These are phyloP conservation scores for Ordospora pajunii DNA, from an alignment of 371 early-diverging fungal species.

Conservation along the genomic window DNA sequence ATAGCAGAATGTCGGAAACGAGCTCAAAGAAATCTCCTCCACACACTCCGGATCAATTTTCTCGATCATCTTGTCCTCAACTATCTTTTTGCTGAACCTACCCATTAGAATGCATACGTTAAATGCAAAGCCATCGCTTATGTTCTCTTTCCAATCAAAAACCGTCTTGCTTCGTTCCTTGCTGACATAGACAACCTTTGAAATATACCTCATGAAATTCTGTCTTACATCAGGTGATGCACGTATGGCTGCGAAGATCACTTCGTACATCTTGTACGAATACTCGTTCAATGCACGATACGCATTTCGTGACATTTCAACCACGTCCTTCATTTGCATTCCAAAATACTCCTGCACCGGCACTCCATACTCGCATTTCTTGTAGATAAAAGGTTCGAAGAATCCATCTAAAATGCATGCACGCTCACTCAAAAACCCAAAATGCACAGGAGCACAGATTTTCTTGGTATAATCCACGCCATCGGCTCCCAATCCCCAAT, in stretches of 20 bases:
- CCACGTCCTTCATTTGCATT: neutral
- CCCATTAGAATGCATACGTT: constrained; percentile 38
- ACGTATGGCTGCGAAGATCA: neutral
- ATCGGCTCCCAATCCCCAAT: neutral
- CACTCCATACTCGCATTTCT: neutral
- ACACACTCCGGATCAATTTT: constrained; percentile 24
- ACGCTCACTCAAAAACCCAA: neutral
- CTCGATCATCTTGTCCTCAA: neutral
- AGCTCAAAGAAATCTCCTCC: neutral
- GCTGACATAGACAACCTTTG: constrained; percentile 11
- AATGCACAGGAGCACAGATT: neutral
- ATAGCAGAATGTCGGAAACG: constrained; percentile 20
- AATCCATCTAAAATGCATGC: constrained; percentile 40
- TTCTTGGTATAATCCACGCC: neutral
- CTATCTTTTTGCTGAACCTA: constrained; percentile 30
- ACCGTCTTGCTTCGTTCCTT: constrained; percentile 40
- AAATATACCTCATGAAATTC: constrained; percentile 45
- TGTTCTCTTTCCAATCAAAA: constrained; percentile 17
- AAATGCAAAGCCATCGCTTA: constrained; percentile 36
- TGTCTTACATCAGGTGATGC: constrained; percentile 18
- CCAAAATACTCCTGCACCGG: neutral
- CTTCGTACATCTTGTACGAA: neutral
- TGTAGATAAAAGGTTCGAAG: constrained; percentile 31
- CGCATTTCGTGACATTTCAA: neutral
- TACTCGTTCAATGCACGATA: neutral